phyloP scores from a whole-genome alignment of 2,329 filamentous ascomycete genomes.

The Clonostachys chloroleuca region DNA sequence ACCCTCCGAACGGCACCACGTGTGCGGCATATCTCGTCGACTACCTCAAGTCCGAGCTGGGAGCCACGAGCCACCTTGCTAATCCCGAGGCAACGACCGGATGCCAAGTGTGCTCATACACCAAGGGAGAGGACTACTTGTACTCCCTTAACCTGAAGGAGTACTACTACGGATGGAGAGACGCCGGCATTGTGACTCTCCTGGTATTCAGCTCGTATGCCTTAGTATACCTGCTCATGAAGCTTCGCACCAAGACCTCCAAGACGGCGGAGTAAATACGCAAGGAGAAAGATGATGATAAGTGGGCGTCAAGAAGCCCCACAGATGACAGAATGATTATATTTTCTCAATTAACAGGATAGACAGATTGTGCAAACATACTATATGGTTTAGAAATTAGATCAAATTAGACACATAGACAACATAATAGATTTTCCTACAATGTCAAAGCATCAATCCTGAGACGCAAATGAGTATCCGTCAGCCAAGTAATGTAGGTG shows the following conservation, averaged over 20 bases:
- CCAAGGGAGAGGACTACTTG: constrained; percentile 54
- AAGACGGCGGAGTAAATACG: constrained; percentile 28
- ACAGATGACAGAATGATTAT: too few relatives aligned
- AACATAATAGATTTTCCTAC: too few relatives aligned
- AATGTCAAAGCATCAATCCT: too few relatives aligned
- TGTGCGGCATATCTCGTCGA: constrained; percentile 52
- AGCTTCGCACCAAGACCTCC: constrained; percentile 40
- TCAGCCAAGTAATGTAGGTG: too few relatives aligned
- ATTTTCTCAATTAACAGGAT: too few relatives aligned
- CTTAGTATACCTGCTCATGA: constrained; percentile 39
- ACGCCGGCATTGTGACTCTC: constrained; percentile 54
- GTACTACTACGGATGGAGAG: constrained; percentile 63
- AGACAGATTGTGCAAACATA: too few relatives aligned
- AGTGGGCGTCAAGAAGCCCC: too few relatives aligned
- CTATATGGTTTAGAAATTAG: too few relatives aligned
- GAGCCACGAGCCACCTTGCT: constrained; percentile 42
- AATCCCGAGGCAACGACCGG: constrained; percentile 52
- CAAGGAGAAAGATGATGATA: too few relatives aligned
- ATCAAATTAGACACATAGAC: too few relatives aligned
- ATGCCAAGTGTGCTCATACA: constrained; percentile 60
- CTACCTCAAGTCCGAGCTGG: constrained; percentile 41
- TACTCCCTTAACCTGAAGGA: constrained; percentile 52
- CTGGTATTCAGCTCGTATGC: constrained; percentile 51
- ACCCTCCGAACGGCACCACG: constrained; percentile 44
- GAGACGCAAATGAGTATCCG: too few relatives aligned